Base-by-base conservation (phyloP, 2,329 filamentous ascomycete species). In the Exophiala lecanii-corni region DNA sequence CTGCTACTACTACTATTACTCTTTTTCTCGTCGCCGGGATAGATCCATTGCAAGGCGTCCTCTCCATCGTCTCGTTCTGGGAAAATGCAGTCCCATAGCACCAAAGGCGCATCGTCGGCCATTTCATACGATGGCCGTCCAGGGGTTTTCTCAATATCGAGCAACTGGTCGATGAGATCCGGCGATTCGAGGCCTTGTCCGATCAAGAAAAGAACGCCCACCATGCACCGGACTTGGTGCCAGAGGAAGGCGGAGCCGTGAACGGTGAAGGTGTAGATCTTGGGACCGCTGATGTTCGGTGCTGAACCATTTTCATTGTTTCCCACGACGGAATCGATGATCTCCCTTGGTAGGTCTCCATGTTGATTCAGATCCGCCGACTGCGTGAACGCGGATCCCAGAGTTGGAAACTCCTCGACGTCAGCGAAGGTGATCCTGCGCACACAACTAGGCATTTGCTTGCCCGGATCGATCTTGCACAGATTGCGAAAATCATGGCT, bases 151-250 rank as follows among this genome's bases (percentile, higher is more conserved):
- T 70, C 58, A 6, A 86, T 71, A 60, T 97, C 85, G 18, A 98
- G 75, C 31, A 98, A 72, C 17, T 82, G 73, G 39, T 79, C 73
- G 32, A 97, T 73, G 10, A 97, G 67, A 0, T 76, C 76, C 0
- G 89, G 84, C 19, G 72, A 62, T 63, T 98, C 92, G 12, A 94
- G 76, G 0, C 88, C 81, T 67, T 98, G 92, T 19, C 87, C 92
- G 6, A 97, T 81, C 9, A 92, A 72, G 70, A 98, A 97, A n/a
- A 98, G 71, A 5, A 97, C 73, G 12, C 83, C 79, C n/a, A 94
- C 82, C 79, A 98, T 89, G 69, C 91, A 87, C 17, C 92, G 82
- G 55, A 98, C 94, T 68, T 98, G 92, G 67, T 98, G 92, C 92
- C 92, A 98, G 35, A 98, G 69, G 65, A 98, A 98, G 2, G 89